Evolutionary conservation across 1,284 basidiomycete genomes (phyloP), one percentile per base, ranked within the genome.

Genomic region (Cryptococcus depauperatus): DNA sequence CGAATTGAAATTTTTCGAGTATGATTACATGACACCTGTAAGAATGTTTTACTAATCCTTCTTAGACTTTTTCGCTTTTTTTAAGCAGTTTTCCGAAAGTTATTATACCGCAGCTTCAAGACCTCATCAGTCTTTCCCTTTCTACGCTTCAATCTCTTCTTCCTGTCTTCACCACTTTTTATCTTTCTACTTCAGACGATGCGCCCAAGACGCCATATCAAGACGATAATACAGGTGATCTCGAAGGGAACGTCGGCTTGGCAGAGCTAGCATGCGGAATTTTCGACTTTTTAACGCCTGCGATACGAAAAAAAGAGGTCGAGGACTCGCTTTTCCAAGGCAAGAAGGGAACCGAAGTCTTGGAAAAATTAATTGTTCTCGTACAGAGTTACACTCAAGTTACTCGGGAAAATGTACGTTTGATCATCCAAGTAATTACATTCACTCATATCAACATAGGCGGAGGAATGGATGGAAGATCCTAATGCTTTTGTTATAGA

Each of bases 401-500:
- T 75, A 90, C 90, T 0, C 76, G 78, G 14, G 87, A 92, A 44
- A 88, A 96, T 62, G 88, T 88, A 59, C 55, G 79, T 72, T 6
- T 3, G 11, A 23, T 19, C 22, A 35, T 33, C 8, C 9, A 9
- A 6, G 19, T 28, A n/a, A 32, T 38, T 7, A 11, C 9, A 22
- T 8, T 35, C 18, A 35, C 28, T 21, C 21, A 11, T 9, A 5
- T 40, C 21, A 22, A 44, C 41, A 18, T 51, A 92, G 85, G 90
- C 92, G 65, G 89, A 92, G 41, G 84, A 81, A 32, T 97, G 93
- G 92, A 79, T 79, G 4, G 80, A 75, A 44, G 85, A 96, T 59
- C 81, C 87, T 1, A 93, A 95, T 55, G 81, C 84, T 2, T 97
- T 97, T 63, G 83, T 97, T 21, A 84, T 85, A 19, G 89, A 96